Base-by-base conservation (phyloP, 192 early-diverging fungal genomes). In the Obelidium mucronatum region DNA sequence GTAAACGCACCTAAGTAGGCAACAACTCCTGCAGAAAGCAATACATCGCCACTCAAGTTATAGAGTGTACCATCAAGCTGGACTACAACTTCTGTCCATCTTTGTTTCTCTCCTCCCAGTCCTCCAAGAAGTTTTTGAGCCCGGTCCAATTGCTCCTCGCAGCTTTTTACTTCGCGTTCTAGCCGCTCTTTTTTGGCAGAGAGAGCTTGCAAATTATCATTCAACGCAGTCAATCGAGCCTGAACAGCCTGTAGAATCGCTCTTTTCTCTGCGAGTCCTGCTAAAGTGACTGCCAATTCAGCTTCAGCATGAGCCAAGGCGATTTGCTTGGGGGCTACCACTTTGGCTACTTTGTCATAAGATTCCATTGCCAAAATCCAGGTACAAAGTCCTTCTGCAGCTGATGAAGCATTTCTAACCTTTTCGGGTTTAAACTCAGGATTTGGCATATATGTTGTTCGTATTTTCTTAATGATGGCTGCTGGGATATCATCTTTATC, bases 351-450 rank as follows among this genome's bases (percentile, higher is more conserved):
- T 24, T 84, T 76, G 67, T 90, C 88, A 59, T 90, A 90, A 2
- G 88, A 84, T 75, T 90, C 88, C 88, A 90, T 90, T 2, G 88
- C 88, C 34, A 84, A 56, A 53, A 90, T 84, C 88, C 88, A 90
- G 75, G 61, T 85, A 79, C 88, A 90, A 3, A 90, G 78, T 37
- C 88, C 88, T 73, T 90, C 88, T 2, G 88, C 88, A 24, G 88
- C 88, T 22, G 85, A 85, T 6, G 87, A 89, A n/a, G 88, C 88
- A 59, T 90, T 88, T 34, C 85, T 73, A 6, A 90, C 87, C 67
- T 90, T 90, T 81, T 90, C 88, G 0, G 88, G 88, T 40, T 86
- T 86, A 81, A 90, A 90, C 73, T 90, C 88, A 15, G 86, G 81
- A 68, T 90, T 90, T 31, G 88, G 88, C 48, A 90, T 83, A 72